Evolutionary conservation across 2,329 filamentous ascomycete species (phyloP).

Genomic region (Allantophomopsis cytisporea): DNA sequence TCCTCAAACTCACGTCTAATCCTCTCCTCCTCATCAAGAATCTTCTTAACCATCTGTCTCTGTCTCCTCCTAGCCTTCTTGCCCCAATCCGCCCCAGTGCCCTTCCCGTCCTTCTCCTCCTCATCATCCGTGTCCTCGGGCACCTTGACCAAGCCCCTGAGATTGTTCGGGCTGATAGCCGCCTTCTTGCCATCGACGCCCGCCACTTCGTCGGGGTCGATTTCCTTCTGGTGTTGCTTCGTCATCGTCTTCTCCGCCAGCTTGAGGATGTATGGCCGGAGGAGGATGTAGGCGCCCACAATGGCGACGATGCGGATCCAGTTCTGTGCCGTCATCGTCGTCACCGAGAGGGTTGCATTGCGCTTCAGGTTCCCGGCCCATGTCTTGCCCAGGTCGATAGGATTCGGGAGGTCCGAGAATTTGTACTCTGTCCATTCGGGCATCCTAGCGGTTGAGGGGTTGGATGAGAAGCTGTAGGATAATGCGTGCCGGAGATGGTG

Average conservation of each 20-base stretch:
- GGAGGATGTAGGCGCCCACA: conserved; percentile 58
- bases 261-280: conserved; percentile 64
- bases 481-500: too few relatives aligned
- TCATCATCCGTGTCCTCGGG: conserved; percentile 36
- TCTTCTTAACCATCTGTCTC: conserved; percentile 49
- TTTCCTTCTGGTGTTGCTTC: conserved; percentile 41
- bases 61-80: conserved; percentile 58
- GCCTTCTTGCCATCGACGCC: conserved; percentile 26
- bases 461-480: too few relatives aligned
- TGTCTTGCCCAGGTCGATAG: not conserved
- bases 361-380: conserved; percentile 20
- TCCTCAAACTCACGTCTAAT: conserved; percentile 39
- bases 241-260: conserved; percentile 49
- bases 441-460: too few relatives aligned
- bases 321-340: conserved; percentile 33
- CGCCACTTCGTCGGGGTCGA: conserved; percentile 24
- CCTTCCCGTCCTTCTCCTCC: conserved; percentile 26
- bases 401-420: too few relatives aligned
- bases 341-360: conserved; percentile 36
- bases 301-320: conserved; percentile 60
- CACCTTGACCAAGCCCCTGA: conserved; percentile 41
- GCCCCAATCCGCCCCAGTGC: conserved; percentile 40
- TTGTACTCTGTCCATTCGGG: too few relatives aligned
- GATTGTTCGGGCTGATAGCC: conserved; percentile 49
- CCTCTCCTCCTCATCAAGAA: conserved; percentile 47